Evolutionary conservation across 2,329 filamentous ascomycete genomes (phyloP), one percentile per base, ranked within the genome.

Genomic region (Fusarium chuoi): DNA sequence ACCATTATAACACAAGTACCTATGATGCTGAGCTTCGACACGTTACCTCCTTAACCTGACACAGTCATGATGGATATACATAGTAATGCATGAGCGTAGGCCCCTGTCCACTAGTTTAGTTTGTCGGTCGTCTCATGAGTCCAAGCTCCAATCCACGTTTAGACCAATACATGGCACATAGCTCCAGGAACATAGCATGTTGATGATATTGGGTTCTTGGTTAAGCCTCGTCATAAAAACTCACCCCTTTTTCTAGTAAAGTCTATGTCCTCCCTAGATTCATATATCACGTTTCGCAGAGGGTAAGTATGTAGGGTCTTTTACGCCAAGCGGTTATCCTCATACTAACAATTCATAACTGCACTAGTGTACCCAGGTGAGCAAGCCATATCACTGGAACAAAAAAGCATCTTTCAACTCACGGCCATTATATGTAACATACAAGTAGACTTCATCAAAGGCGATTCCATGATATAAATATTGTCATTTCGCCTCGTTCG

Each of bases 401-500:
- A 28, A 49, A 51, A 45, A 46, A 35, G 20, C n/a, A 22, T 38
- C 26, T 22, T 39, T 71, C 33, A 54, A 42, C 36, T 24, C 35
- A 26, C 46, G 22, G 39, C 38, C 36, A 35, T 57, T 62, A 42
- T 30, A 35, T n/a, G 39, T 46, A 51, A 46, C 58, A n/a, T 48
- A 22, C 33, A 55, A 62, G 49, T 28, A 30, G 36, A 48, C n/a
- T 26, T 48, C 38, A 41, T 59, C 44, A 60, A 54, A 49, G 35
- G 33, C 22, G 35, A 33, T 44, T 39, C 15, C 39, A 42, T 56
- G 49, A 56, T 72, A 60, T 46, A 41, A 60, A 67, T 60, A 65
- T 70, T 64, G 38, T 75, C 60, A 61, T 70, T 75, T 74, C 71
- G 71, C 55, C 68, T 75, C 46, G 44, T 74, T 72, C 28, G 60